A percentile compares a stretch with the other conserved stretches of the same genome.
These are phyloP conservation scores for Neurospora tetraspora DNA, from an alignment of 495 filamentous ascomycete genomes.

Conservation along the genomic window DNA sequence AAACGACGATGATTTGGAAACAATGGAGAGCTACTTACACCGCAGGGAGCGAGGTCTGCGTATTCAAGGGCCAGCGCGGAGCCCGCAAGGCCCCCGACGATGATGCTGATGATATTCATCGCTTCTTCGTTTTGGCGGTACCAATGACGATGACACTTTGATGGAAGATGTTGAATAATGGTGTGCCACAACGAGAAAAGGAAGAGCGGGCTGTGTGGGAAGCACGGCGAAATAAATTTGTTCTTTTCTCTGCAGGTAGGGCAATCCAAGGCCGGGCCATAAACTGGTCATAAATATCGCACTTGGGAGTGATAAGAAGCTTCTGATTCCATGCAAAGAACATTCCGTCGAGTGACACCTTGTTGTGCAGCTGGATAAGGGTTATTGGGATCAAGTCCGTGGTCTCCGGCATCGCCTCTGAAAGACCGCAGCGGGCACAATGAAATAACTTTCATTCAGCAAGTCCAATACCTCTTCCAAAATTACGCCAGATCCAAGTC, in stretches of 20 bases:
- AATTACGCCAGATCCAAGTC: not conserved
- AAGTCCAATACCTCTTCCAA: not conserved
- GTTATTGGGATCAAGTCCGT: not conserved
- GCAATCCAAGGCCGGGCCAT: not conserved
- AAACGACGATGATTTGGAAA: not conserved
- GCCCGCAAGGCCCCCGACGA: not conserved
- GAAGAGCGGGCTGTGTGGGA: too few relatives aligned
- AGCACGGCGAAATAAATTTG: not conserved
- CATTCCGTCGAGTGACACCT: not conserved
- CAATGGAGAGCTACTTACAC: not conserved
- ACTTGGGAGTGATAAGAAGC: not conserved
- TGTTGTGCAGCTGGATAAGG: not conserved
- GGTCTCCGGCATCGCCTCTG: not conserved
- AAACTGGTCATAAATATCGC: not conserved
- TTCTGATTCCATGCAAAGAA: not conserved
- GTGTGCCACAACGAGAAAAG: not conserved
- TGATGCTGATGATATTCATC: not conserved
- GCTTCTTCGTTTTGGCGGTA: not conserved
- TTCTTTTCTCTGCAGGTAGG: not conserved
- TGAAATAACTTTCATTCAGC: not conserved
- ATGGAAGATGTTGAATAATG: not conserved
- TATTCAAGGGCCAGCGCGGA: not conserved
- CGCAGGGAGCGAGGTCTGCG: slow-evolving; percentile 2
- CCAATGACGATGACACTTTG: not conserved
- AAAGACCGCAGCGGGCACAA: not conserved